Base-by-base conservation (phyloP, 768 basidiomycete genomes). In the Lentinula boryana region DNA sequence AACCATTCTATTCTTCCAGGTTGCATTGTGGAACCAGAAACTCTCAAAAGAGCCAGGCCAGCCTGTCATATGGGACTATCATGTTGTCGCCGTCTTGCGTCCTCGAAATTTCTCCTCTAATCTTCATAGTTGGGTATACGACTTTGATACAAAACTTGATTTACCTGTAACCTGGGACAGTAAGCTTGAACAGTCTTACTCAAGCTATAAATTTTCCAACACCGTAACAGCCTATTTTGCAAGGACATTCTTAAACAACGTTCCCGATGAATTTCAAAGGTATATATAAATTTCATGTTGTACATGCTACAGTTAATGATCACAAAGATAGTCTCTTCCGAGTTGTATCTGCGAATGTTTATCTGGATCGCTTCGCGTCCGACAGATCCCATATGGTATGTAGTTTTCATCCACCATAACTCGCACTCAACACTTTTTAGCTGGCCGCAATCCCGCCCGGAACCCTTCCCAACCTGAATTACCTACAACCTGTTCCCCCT, bases 361-460 rank as follows among this genome's bases (percentile, higher is more conserved):
- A 77, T 67, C 69, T 89, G 46, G 72, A 81, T 63, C 67, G 82
- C 65, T 89, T 91, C 73, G 85, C 87, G 9, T 89, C 88, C 18
- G 87, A 91, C 69, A 76, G 88, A 67, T 86, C 87, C 58, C 88
- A 90, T 70, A 90, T 91, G 88, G 86, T 86, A 64, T 68, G 76
- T 64, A 51, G 44, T 58, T 63, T 27, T 33, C 62, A 48, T 61
- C 41, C 56, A 53, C 58, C 48, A 60, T 58, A 15, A 62, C 31
- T 32, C 18, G 12, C 7, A 16, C 35, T 50, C 23, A 41, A 21
- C 21, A 50, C 23, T 5, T 15, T 13, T 27, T 43, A 58, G 57
- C 35, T 46, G 13, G 46, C 32, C 18, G 9, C 0, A 46, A 27
- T 0, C 10, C 21, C 44, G 15, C 27, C 49, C 18, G 44, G 15